Percentiles rank a stretch among this genome's conserved stretches.
Conservation (phyloP, 352 stramenopile species). For the Phytopythium montanum region DNA sequence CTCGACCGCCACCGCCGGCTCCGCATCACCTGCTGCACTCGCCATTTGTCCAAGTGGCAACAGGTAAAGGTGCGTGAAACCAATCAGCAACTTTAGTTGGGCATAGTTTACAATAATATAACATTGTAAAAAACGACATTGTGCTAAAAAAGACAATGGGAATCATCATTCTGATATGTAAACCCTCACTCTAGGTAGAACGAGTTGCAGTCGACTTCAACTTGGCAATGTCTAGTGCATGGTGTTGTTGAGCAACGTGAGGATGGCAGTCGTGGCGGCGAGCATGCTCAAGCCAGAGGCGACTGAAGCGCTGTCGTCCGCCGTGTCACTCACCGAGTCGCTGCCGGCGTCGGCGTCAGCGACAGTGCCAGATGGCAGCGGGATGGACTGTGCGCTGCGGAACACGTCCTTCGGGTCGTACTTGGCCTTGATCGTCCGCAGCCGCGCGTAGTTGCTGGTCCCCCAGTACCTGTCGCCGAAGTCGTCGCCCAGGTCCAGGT, state of each 20-base stretch:
- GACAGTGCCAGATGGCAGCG: slow-evolving; percentile 10
- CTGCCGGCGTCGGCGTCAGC: not conserved
- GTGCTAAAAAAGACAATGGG: not conserved
- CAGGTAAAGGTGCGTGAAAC: not conserved
- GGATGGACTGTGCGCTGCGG: slow-evolving; percentile 52
- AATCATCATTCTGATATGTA: no score
- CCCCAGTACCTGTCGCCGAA: slow-evolving; percentile 48
- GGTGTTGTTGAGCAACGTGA: not conserved
- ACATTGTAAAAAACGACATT: not conserved
- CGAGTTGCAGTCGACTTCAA: not conserved
- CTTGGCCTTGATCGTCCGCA: slow-evolving; percentile 41
- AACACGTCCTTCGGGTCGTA: slow-evolving; percentile 55
- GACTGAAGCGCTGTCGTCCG: not conserved
- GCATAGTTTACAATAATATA: not conserved
- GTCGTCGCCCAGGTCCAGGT: slow-evolving; percentile 39
- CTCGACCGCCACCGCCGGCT: not conserved
- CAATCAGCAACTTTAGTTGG: not conserved
- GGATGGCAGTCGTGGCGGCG: not conserved
- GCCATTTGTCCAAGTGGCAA: not conserved
- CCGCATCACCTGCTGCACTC: not conserved
- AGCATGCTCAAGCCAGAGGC: not conserved
- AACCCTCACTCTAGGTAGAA: no score
- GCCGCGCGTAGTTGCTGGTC: slow-evolving; percentile 37
- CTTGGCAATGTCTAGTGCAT: not conserved
- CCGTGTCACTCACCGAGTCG: not conserved